phyloP scores from a whole-genome alignment of 257 asterid species.

The Marsdenia floribunda region DNA sequence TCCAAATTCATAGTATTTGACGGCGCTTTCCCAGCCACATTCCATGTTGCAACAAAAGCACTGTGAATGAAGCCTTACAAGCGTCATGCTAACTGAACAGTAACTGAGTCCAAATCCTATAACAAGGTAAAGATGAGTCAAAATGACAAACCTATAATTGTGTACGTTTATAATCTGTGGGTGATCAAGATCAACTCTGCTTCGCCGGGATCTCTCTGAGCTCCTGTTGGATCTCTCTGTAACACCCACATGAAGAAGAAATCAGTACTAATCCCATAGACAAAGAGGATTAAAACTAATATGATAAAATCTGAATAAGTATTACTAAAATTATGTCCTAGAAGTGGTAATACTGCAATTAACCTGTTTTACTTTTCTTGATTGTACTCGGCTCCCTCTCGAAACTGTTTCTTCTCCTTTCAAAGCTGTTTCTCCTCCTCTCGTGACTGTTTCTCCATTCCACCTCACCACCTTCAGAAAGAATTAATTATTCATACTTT shows the following conservation, averaged over 20 bases:
- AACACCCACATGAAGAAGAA: conserved; percentile 13
- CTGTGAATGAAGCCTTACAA: conserved; percentile 32
- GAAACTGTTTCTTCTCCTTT: conserved; percentile 71
- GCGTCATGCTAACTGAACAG: conserved; percentile 1
- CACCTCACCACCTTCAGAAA: conserved; percentile 51
- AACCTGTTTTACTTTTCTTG: conserved; percentile 83
- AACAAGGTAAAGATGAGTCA: conserved; percentile 26
- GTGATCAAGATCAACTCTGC: conserved; percentile 81
- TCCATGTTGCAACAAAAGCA: conserved; percentile 89
- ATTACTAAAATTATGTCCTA: neutral
- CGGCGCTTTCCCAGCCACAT: conserved; percentile 95
- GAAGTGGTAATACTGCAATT: neutral
- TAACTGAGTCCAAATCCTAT: neutral
- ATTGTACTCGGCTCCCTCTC: conserved; percentile 73
- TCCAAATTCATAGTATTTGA: conserved; percentile 70
- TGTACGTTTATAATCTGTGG: conserved; percentile 93
- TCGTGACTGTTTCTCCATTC: conserved; percentile 74
- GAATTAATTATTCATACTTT: conserved; percentile 15
- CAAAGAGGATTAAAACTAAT: neutral
- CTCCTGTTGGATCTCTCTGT: conserved; percentile 69
- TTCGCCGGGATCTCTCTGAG: conserved; percentile 58
- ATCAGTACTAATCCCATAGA: conserved; percentile 9
- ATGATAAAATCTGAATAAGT: neutral
- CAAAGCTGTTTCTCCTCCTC: conserved; percentile 78
- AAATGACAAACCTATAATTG: conserved; percentile 42